These are phyloP conservation scores for Lentinula raphanica DNA, from an alignment of 768 basidiomycete genomes.

Conservation along the genomic window DNA sequence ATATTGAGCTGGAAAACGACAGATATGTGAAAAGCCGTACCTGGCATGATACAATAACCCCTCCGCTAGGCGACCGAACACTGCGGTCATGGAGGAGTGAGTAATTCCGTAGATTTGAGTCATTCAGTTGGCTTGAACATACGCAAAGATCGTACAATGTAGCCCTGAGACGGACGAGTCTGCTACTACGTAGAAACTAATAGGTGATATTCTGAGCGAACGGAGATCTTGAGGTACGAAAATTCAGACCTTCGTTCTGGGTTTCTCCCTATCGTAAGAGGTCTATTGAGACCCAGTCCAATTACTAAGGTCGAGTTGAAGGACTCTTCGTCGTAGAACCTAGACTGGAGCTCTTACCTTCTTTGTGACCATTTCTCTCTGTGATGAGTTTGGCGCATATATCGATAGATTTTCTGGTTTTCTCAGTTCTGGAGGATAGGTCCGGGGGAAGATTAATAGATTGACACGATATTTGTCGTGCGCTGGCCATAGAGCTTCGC, in stretches of 20 bases:
- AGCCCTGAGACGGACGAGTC: conserved; percentile 62
- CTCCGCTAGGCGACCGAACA: conserved; percentile 64
- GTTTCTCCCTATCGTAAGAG: conserved; percentile 68
- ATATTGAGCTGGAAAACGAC: not conserved
- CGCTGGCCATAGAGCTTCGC: not conserved
- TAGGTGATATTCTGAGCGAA: not conserved
- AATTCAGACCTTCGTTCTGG: conserved; percentile 53
- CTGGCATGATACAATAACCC: conserved; percentile 75
- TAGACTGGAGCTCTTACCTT: conserved; percentile 39
- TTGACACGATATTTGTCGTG: not conserved
- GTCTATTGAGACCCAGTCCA: conserved; percentile 53
- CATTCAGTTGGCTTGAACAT: conserved; percentile 21
- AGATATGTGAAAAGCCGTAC: conserved; percentile 28
- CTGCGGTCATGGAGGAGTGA: conserved; percentile 27
- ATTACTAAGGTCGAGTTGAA: conserved; percentile 39
- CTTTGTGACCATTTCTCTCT: conserved; percentile 53
- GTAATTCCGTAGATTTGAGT: not conserved
- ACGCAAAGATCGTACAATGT: conserved; percentile 82
- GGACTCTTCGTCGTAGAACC: not conserved
- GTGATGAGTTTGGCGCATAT: conserved; percentile 76
- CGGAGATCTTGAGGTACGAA: not conserved
- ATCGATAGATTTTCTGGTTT: conserved; percentile 17
- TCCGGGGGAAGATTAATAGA: not conserved
- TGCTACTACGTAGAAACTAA: conserved; percentile 57
- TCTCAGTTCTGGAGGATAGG: not conserved